Evolutionary conservation across 768 basidiomycete genomes (phyloP).

Genomic region (Ramaria rubella): DNA sequence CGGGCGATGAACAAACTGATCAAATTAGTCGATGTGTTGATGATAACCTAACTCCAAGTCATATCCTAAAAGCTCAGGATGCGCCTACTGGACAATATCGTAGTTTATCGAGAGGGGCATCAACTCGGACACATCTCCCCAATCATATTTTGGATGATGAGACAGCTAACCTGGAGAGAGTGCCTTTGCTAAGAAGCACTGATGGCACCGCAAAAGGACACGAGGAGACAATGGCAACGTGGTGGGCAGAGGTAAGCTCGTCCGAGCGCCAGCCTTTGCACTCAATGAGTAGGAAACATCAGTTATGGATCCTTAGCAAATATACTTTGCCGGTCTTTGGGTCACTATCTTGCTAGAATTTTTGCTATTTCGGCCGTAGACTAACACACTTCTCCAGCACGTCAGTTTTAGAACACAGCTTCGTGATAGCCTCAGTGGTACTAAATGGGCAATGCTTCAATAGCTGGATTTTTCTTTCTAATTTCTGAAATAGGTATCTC

Average conservation of each 20-base stretch:
- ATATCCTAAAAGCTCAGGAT: background rate
- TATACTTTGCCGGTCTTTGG: slow-evolving; percentile 8
- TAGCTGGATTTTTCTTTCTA: background rate
- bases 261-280: background rate
- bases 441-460: too few species aligned
- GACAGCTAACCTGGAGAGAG: background rate
- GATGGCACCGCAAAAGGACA: too few species aligned
- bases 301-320: slow-evolving; percentile 9
- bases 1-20: background rate
- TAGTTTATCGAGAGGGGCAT: background rate
- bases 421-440: slow-evolving; percentile 7
- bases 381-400: background rate
- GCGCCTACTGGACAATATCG: background rate
- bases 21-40: background rate
- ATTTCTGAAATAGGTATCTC: slow-evolving; percentile 24
- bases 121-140: too few species aligned
- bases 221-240: background rate
- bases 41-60: background rate
- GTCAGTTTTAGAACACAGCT: slow-evolving; percentile 1
- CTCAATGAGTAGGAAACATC: background rate
- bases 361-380: background rate
- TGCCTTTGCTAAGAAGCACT: background rate
- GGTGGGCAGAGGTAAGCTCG: slow-evolving; percentile 3
- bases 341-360: background rate
- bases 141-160: background rate